phyloP scores from a whole-genome alignment of 345 rosid genomes.

The Abelmoschus esculentus region DNA sequence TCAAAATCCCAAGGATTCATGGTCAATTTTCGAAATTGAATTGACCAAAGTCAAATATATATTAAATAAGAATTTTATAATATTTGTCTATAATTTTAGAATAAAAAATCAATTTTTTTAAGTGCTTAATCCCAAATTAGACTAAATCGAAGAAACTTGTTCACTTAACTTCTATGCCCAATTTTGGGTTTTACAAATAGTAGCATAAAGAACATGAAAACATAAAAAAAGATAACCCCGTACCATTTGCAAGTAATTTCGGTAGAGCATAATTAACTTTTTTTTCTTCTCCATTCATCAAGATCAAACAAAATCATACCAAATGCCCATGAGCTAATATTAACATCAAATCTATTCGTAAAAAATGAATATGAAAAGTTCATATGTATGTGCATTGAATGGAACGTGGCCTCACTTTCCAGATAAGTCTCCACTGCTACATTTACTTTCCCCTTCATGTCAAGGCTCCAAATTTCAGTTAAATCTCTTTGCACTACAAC shows the following conservation, averaged over 20 bases:
- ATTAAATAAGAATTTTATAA: no score
- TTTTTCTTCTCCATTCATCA: slow-evolving; percentile 64
- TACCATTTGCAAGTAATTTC: slow-evolving; percentile 16
- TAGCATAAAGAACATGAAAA: no score
- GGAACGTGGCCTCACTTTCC: slow-evolving; percentile 52
- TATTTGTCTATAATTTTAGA: no score
- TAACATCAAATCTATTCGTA: slow-evolving; percentile 30
- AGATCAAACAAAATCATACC: slow-evolving; percentile 90
- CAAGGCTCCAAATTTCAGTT: slow-evolving; percentile 54
- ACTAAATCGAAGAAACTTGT: no score
- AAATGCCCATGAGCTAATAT: slow-evolving; percentile 87
- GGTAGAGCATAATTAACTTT: slow-evolving; percentile 49
- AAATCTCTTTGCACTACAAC: slow-evolving; percentile 87
- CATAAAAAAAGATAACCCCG: no score
- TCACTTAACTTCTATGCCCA: no score
- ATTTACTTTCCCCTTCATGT: slow-evolving; percentile 49
- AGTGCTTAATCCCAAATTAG: no score
- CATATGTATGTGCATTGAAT: slow-evolving; percentile 44
- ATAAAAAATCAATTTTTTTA: no score
- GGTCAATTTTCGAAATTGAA: no score
- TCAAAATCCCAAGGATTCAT: no score
- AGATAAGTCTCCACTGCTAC: slow-evolving; percentile 48
- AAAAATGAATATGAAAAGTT: slow-evolving; percentile 48
- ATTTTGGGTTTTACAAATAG: no score
- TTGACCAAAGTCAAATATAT: no score